Evolutionary conservation across 805 yeast genomes (phyloP), one percentile per base, ranked within the genome.

Genomic region (Nakazawaea ernobii): DNA sequence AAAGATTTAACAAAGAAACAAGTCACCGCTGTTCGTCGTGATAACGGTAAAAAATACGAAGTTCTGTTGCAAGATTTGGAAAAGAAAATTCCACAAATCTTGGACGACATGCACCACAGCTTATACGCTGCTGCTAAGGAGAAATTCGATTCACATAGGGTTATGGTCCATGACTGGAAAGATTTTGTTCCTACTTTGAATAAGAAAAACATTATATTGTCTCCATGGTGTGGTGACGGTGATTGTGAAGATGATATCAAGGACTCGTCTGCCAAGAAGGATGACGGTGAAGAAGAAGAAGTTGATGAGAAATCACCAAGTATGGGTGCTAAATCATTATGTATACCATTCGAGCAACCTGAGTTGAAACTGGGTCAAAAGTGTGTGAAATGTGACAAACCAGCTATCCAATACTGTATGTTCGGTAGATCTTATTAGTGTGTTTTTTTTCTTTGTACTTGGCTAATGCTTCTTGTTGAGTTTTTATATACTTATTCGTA

Each of bases 311-410:
- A 87, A 67, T 89, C 99, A 24, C 99, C 99, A 64, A 82, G 95
- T 45, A 94, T 94, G 99, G 99, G 99, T 63, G 99, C 99, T 56
- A 94, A 94, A 75, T 86, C 96, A 17, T 77, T 94, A 68, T 94
- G 99, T 79, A 91, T 91, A 66, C 99, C 99, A 55, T 83, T 82
- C 62, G 86, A 87, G 35, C 98, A 92, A 74, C 97, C 96, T 50
- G 79, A 71, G 59, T 77, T 92, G 67, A 79, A 79, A 65, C 71
- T 66, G 55, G 92, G 84, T 57, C 87, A 89, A 55, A 84, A 82
- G 67, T 95, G 99, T 82, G 84, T 89, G 54, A 85, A 73, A 60
- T 94, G 98, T 78, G 86, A 76, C 53, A 73, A 69, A 58, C 68
- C 70, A 39, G 99, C 99, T 37, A 66, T 79, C 53, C 77, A 80